A percentile compares a stretch with the other conserved stretches of the same genome.
Conservation (phyloP, 2,329 filamentous ascomycete species). For the Paraconiothyrium sp. region DNA sequence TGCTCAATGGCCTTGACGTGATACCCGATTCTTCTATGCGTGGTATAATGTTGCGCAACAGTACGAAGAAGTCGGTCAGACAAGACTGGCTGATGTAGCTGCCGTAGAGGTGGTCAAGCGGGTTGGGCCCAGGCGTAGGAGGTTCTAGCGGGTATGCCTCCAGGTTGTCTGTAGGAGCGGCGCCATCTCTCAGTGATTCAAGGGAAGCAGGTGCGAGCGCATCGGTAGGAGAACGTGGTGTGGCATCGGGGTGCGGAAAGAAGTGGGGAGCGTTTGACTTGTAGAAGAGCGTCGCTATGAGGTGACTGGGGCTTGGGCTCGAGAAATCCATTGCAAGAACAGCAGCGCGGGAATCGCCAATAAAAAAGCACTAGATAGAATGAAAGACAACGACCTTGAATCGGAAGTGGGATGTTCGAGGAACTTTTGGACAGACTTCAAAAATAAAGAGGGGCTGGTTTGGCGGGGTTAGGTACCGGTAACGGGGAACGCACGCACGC, state of each 20-base stretch:
- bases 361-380: not conserved
- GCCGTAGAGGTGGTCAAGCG: slow-evolving; percentile 65
- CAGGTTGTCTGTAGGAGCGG: slow-evolving; percentile 61
- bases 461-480: not conserved
- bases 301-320: slow-evolving; percentile 30
- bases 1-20: slow-evolving; percentile 65
- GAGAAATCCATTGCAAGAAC: slow-evolving; percentile 12
- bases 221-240: slow-evolving; percentile 46
- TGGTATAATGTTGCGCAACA: slow-evolving; percentile 59
- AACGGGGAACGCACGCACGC: not conserved
- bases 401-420: too few relatives aligned
- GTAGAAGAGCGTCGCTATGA: slow-evolving; percentile 52
- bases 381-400: not conserved
- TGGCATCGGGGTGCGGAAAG: slow-evolving; percentile 59
- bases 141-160: slow-evolving; percentile 64
- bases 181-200: slow-evolving; percentile 53
- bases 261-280: slow-evolving; percentile 45
- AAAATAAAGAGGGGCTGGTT: not conserved
- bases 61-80: slow-evolving; percentile 65
- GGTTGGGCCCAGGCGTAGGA: slow-evolving; percentile 62
- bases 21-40: slow-evolving; percentile 60
- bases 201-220: slow-evolving; percentile 44
- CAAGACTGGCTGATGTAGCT: slow-evolving; percentile 64
- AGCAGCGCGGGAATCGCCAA: not conserved
- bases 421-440: not conserved